A percentile compares a stretch with the other conserved stretches of the same genome.
Evolutionary conservation across 2,329 filamentous ascomycete species (phyloP).

Genomic region (Bipolaris gigantea): DNA sequence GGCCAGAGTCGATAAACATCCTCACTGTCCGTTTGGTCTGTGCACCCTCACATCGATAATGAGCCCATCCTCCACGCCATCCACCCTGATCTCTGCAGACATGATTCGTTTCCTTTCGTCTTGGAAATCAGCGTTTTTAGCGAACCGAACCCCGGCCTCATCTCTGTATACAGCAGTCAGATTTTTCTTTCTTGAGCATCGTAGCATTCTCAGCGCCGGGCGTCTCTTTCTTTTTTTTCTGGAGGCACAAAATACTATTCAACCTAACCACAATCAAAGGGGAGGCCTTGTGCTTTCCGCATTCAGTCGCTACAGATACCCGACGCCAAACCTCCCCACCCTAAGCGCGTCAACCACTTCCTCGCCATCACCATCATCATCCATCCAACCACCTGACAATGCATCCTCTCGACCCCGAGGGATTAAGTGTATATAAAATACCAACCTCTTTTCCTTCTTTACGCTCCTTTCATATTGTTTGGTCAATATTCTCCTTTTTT

Average conservation of each 20-base stretch:
- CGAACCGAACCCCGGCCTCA: slow-evolving; percentile 15
- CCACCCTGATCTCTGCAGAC: slow-evolving; percentile 11
- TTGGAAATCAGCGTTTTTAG: slow-evolving; percentile 28
- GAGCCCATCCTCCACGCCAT: slow-evolving; percentile 11
- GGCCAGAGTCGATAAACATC: slow-evolving; percentile 48
- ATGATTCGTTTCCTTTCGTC: slow-evolving; percentile 8
- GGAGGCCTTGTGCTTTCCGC: slow-evolving; percentile 24
- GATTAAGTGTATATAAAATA: slow-evolving; percentile 4
- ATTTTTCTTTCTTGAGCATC: slow-evolving; percentile 27
- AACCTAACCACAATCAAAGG: slow-evolving; percentile 8
- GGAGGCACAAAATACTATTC: background rate
- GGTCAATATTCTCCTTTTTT: background rate
- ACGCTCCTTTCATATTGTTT: slow-evolving; percentile 7
- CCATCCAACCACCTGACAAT: background rate
- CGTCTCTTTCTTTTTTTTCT: slow-evolving; percentile 16
- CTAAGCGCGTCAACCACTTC: slow-evolving; percentile 7
- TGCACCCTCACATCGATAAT: slow-evolving; percentile 6
- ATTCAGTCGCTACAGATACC: slow-evolving; percentile 44
- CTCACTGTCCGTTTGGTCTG: background rate
- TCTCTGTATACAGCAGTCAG: slow-evolving; percentile 18
- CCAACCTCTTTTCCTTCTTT: slow-evolving; percentile 1
- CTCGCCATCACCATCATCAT: background rate
- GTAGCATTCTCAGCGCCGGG: slow-evolving; percentile 37
- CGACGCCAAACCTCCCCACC: slow-evolving; percentile 26
- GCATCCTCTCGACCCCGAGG: background rate